phyloP scores from a whole-genome alignment of 495 filamentous ascomycete species.

The Beverwykella pulmonaria region DNA sequence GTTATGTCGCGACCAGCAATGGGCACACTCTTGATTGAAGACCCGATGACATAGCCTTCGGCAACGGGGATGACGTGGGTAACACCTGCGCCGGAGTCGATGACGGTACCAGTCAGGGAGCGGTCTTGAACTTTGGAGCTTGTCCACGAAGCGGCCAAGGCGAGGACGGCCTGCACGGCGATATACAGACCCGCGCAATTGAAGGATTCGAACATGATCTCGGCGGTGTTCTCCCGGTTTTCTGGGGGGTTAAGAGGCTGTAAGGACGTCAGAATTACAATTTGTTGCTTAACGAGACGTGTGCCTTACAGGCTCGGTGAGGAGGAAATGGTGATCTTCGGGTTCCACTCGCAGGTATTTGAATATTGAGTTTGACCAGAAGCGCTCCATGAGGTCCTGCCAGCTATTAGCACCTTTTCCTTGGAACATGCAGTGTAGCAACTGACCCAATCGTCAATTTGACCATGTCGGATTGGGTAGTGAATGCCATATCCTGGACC shows the following conservation, averaged over 20 bases:
- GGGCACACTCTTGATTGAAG: constrained; percentile 97
- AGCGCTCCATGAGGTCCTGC: constrained; percentile 96
- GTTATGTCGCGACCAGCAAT: constrained; percentile 97
- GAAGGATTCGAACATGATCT: constrained; percentile 99
- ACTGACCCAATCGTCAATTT: constrained; percentile 93
- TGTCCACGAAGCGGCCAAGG: constrained; percentile 96
- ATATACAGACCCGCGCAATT: constrained; percentile 99
- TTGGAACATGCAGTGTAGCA: background rate
- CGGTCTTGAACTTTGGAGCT: constrained; percentile 95
- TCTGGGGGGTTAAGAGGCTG: constrained; percentile 97
- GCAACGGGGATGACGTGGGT: constrained; percentile 99
- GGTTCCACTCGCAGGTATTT: constrained; percentile 98
- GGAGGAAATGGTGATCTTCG: constrained; percentile 96
- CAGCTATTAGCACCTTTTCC: constrained; percentile 12
- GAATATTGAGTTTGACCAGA: constrained; percentile 99
- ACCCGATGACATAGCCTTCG: constrained; percentile 98
- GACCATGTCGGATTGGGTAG: constrained; percentile 95
- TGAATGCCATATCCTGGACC: constrained; percentile 94
- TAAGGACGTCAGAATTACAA: constrained; percentile 5
- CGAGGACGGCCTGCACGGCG: constrained; percentile 95
- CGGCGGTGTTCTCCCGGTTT: constrained; percentile 97
- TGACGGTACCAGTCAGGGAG: constrained; percentile 96
- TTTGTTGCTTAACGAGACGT: constrained; percentile 9
- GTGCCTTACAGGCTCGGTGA: constrained; percentile 84
- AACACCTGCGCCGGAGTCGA: constrained; percentile 96